A percentile compares a stretch with the other conserved stretches of the same genome.
These are phyloP conservation scores for Fremontodendron californicum DNA, from an alignment of 345 rosid genomes.

Conservation along the genomic window DNA sequence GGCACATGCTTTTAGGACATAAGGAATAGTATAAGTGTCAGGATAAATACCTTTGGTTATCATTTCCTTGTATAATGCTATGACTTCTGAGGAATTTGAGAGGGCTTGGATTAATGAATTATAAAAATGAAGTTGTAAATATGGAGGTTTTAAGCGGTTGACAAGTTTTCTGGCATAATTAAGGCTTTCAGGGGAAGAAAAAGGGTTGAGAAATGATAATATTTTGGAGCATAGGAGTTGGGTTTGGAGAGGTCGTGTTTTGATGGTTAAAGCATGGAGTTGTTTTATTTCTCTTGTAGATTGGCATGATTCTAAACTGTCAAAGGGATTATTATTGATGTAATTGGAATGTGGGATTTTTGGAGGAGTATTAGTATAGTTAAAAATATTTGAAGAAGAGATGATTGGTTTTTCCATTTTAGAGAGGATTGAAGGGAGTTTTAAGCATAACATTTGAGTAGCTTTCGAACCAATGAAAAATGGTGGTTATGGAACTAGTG, in stretches of 20 bases:
- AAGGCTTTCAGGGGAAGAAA: constrained; percentile 15
- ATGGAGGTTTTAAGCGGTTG: constrained; percentile 9
- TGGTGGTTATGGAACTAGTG: neutral
- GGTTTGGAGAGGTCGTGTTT: constrained; percentile 21
- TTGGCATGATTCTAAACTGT: constrained; percentile 24
- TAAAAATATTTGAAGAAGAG: neutral
- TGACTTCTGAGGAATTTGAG: constrained; percentile 20
- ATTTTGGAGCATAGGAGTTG: constrained; percentile 22
- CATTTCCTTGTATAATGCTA: constrained; percentile 32
- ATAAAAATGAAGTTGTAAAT: constrained; percentile 10
- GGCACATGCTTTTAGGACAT: constrained; percentile 43
- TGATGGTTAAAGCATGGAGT: constrained; percentile 36
- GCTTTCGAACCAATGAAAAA: neutral
- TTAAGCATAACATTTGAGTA: constrained; percentile 3
- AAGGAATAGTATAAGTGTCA: constrained; percentile 38
- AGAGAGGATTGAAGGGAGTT: neutral
- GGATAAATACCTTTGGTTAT: constrained; percentile 31
- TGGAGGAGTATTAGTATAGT: neutral
- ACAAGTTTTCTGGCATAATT: constrained; percentile 23
- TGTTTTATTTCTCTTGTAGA: constrained; percentile 30
- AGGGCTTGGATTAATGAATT: constrained; percentile 40
- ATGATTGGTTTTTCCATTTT: neutral
- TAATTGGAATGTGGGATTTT: neutral
- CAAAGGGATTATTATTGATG: neutral
- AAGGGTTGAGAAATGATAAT: constrained; percentile 5